These are phyloP conservation scores for Epichloe sibirici DNA, from an alignment of 2,329 filamentous ascomycete species.

Conservation along the genomic window DNA sequence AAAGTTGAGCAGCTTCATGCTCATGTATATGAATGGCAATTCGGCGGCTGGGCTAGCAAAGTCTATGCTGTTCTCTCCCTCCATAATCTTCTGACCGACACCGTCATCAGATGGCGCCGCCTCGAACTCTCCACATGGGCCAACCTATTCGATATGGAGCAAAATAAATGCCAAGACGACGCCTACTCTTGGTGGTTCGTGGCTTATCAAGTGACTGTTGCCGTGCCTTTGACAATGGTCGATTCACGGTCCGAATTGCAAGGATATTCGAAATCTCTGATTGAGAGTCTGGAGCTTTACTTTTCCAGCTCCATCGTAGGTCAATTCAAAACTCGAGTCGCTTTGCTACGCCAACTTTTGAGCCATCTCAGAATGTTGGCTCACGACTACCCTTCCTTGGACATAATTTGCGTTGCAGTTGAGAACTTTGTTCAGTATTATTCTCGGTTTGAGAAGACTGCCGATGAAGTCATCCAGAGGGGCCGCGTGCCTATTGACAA, in stretches of 20 bases:
- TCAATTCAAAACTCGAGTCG: conserved; percentile 63
- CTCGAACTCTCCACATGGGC: conserved; percentile 90
- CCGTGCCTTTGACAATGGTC: conserved; percentile 55
- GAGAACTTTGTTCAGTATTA: conserved; percentile 70
- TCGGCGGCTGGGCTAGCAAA: conserved; percentile 69
- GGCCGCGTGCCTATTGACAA: conserved; percentile 74
- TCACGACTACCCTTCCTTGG: conserved; percentile 45
- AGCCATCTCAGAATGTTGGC: conserved; percentile 53
- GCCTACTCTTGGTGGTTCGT: conserved; percentile 94
- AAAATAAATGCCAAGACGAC: conserved; percentile 60
- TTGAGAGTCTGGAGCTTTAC: conserved; percentile 69
- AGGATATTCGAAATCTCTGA: conserved; percentile 52
- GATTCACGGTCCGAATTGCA: conserved; percentile 46
- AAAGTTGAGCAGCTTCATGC: conserved; percentile 79
- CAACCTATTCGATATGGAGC: conserved; percentile 74
- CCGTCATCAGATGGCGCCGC: conserved; percentile 80
- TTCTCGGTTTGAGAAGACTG: conserved; percentile 53
- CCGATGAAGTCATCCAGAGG: conserved; percentile 51
- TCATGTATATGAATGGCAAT: conserved; percentile 87
- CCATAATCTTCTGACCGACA: conserved; percentile 66
- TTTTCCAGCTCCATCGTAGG: conserved; percentile 69
- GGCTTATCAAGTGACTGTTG: conserved; percentile 80
- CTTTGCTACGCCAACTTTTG: conserved; percentile 52
- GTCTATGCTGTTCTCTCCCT: conserved; percentile 57
- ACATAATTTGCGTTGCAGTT: conserved; percentile 50